These are phyloP conservation scores for Psilocybe subaeruginosa DNA, from an alignment of 768 basidiomycete species.

Conservation along the genomic window DNA sequence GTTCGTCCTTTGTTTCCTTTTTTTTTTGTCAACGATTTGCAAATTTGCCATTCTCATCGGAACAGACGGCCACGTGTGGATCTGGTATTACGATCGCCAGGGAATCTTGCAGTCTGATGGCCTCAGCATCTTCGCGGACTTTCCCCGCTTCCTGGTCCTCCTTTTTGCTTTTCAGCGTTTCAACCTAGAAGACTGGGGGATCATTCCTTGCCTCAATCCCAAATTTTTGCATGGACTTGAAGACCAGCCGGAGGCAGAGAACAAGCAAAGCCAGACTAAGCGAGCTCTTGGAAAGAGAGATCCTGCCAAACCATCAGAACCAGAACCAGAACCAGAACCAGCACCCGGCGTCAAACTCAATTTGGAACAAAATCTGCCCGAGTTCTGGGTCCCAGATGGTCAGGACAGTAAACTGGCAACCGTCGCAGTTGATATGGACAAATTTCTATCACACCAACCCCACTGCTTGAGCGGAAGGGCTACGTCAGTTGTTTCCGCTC, in stretches of 20 bases:
- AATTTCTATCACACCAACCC: neutral
- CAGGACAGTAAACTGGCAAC: neutral
- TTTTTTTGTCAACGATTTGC: too few relatives aligned
- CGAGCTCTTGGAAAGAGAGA: too few relatives aligned
- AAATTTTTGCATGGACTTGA: neutral
- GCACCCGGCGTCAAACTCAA: neutral
- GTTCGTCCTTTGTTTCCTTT: conserved; percentile 5
- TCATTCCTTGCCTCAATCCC: conserved; percentile 7
- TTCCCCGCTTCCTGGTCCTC: conserved; percentile 25
- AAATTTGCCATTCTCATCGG: neutral
- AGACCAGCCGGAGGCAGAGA: too few relatives aligned
- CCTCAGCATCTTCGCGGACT: conserved; percentile 24
- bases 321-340: neutral
- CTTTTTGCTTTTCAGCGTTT: conserved; percentile 28
- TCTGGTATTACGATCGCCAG: conserved; percentile 27
- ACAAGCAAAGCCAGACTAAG: too few relatives aligned
- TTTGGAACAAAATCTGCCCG: neutral
- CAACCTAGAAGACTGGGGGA: conserved; percentile 23
- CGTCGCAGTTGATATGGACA: neutral
- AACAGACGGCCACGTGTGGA: conserved; percentile 22
- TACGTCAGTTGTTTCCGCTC: neutral
- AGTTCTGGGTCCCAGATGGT: neutral
- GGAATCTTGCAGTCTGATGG: conserved; percentile 24
- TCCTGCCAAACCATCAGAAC: too few relatives aligned
- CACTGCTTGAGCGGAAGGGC: conserved; percentile 6